A percentile compares a stretch with the other conserved stretches of the same genome.
These are phyloP conservation scores for Cutaneotrichosporon sp. DNA, from an alignment of 1,284 basidiomycete species.

Conservation along the genomic window DNA sequence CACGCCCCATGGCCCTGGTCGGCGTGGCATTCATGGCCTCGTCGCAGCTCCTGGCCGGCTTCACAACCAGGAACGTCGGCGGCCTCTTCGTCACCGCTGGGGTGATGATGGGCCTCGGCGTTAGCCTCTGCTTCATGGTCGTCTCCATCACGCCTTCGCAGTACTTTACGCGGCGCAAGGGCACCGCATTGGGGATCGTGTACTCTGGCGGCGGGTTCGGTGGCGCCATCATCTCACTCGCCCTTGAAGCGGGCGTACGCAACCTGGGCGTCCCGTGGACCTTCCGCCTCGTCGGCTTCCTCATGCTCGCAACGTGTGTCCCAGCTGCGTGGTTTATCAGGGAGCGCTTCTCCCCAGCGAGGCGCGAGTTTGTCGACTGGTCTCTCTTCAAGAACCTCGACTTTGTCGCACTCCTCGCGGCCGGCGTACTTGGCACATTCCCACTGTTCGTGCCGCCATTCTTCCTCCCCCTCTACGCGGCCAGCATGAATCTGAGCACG, in stretches of 20 bases:
- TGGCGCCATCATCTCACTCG: slow-evolving; percentile 42
- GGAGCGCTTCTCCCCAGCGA: slow-evolving; percentile 15
- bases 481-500: slow-evolving; percentile 34
- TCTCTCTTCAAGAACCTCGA: slow-evolving; percentile 37
- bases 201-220: slow-evolving; percentile 46
- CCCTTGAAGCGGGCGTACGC: slow-evolving; percentile 38
- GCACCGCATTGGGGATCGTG: slow-evolving; percentile 46
- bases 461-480: slow-evolving; percentile 49
- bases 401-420: slow-evolving; percentile 41
- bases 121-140: slow-evolving; percentile 33
- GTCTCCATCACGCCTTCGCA: slow-evolving; percentile 26
- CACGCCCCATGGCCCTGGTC: slow-evolving; percentile 29
- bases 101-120: slow-evolving; percentile 32
- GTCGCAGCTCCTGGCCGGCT: slow-evolving; percentile 38
- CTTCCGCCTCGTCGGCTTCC: slow-evolving; percentile 20
- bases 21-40: slow-evolving; percentile 35
- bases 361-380: slow-evolving; percentile 3
- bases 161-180: slow-evolving; percentile 44
- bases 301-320: slow-evolving; percentile 12
- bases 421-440: slow-evolving; percentile 45
- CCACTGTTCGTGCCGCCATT: slow-evolving; percentile 51
- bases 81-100: slow-evolving; percentile 34
- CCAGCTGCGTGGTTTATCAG: slow-evolving; percentile 22
- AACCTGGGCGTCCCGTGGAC: slow-evolving; percentile 30
- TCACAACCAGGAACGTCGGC: slow-evolving; percentile 29